Conservation (phyloP, 371 early-diverging fungal genomes). For the Thermomucor indicae-seudaticae region DNA sequence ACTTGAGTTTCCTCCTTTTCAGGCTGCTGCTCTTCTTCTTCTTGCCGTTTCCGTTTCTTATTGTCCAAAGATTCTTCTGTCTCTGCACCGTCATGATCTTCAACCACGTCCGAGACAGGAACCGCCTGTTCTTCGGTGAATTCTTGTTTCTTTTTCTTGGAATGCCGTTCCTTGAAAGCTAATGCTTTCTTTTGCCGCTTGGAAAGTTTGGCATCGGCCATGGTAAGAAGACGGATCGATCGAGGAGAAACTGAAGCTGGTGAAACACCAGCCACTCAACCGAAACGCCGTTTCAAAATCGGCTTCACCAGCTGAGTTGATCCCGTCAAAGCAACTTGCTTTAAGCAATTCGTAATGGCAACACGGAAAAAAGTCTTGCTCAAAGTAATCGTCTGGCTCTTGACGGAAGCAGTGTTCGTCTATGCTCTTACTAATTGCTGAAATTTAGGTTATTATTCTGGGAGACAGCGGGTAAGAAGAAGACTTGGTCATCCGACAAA, state of each 20-base stretch:
- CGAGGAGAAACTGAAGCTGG: too few relatives aligned
- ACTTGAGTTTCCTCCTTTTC: not conserved
- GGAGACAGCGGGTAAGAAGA: slow-evolving; percentile 82
- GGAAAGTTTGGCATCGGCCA: slow-evolving; percentile 53
- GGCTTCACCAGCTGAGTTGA: too few relatives aligned
- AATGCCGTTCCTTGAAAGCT: slow-evolving; percentile 60
- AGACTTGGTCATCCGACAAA: not conserved
- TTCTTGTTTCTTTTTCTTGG: slow-evolving; percentile 37
- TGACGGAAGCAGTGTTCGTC: not conserved
- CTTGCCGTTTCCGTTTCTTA: slow-evolving; percentile 9
- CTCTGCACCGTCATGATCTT: slow-evolving; percentile 6
- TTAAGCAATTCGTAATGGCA: too few relatives aligned
- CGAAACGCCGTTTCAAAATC: too few relatives aligned
- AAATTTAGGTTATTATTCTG: slow-evolving; percentile 74
- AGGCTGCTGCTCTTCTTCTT: slow-evolving; percentile 9
- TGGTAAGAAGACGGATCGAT: too few relatives aligned
- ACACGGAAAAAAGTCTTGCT: slow-evolving; percentile 58
- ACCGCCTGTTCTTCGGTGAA: slow-evolving; percentile 34
- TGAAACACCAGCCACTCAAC: too few relatives aligned
- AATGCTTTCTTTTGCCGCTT: slow-evolving; percentile 67
- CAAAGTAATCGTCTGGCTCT: slow-evolving; percentile 31
- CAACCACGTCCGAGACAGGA: slow-evolving; percentile 37
- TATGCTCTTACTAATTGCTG: not conserved
- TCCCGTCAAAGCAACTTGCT: too few relatives aligned
- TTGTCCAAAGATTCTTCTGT: slow-evolving; percentile 1